Evolutionary conservation across 257 asterid genomes (phyloP), one percentile per base, ranked within the genome.

Genomic region (Lithospermum erythrorhizon): DNA sequence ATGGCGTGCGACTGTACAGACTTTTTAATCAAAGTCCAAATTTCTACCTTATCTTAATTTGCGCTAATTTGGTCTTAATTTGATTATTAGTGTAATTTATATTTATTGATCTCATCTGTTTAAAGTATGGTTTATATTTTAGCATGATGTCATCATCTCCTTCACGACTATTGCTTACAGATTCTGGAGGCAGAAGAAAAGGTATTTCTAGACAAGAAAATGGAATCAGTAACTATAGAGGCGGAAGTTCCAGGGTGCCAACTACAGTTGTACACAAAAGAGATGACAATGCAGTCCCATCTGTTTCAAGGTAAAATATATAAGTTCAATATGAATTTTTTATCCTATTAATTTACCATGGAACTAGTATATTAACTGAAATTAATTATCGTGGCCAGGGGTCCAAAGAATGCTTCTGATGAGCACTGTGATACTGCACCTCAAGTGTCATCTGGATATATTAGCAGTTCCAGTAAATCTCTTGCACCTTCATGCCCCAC

Each of bases 131-230:
- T 57, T 47, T 41, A 57, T 57, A 30, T 21, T 49, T 20, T 58
- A 48, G 2, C 61, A 20, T 30, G 24, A 5, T 51, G 27, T 54
- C 25, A n/a, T 68, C 56, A 60, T 19, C 53, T 18, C 22, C 52
- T 62, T 68, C 14, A 24, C 63, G 41, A 55, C 27, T 67, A 45
- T 62, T 63, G 23, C 55, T 65, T 45, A 51, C 72, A 73, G 82
- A 64, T 67, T 65, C 59, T 59, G 71, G 72, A 65, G 75, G 78
- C 61, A 63, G 83, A 58, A 62, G 75, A 66, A 70, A 55, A 57
- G 19, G 10, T 20, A 61, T 61, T 18, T 59, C 52, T 64, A 62
- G 65, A 57, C 73, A 30, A 29, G 79, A 73, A 63, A 76, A 70
- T 66, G 75, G 78, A 58, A 63, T 59, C 68, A 64, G 15, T 51